Base-by-base conservation (phyloP, 2,329 filamentous ascomycete genomes). In the Torrubiellomyces zombiae region DNA sequence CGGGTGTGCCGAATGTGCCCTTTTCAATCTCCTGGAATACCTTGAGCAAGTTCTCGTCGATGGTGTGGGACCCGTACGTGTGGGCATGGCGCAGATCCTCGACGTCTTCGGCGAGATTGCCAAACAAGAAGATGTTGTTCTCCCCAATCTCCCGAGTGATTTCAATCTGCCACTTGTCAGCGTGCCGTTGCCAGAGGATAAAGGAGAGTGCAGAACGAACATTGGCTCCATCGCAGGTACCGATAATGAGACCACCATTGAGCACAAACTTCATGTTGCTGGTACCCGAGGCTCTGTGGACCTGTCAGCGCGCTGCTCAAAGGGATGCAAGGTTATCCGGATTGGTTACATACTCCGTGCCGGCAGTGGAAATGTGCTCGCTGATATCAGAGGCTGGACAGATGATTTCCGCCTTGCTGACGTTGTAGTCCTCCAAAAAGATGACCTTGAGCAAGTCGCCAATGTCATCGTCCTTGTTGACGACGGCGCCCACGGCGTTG, bases 201-300 rank as follows among this genome's bases (percentile, higher is more conserved):
- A 9, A 8, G n/a, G 6, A 17, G 20, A 13, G 9, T 9, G 15
- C 9, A 14, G 20, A 9, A 61, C 75, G 64, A 63, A 89, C 82
- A 45, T 98, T 98, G 34, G 89, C 89, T 46, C 89, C 89, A 44
- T 98, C 89, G 47, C 86, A 94, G 12, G 89, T 98, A 40, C 89
- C 89, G 39, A 98, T 98, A 44, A 98, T 92, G 32, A 98, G 62
- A 35, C 89, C 89, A 35, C 89, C 89, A 43, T 95, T 98, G 43
- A 98, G 65, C 9, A 94, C 89, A 51, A 98, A 98, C 55, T 98
- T 98, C 89, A 98, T 98, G 69, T 98, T 98, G 44, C 81, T 92
- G 9, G 83, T 93, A 34, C 86, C 86, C 35, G 67, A 74, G 12
- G 70, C 70, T 47, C 61, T 67, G 24, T 27, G 12, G 6, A 20